phyloP scores from a whole-genome alignment of 805 yeast species.

The Geotrichum ghanense region DNA sequence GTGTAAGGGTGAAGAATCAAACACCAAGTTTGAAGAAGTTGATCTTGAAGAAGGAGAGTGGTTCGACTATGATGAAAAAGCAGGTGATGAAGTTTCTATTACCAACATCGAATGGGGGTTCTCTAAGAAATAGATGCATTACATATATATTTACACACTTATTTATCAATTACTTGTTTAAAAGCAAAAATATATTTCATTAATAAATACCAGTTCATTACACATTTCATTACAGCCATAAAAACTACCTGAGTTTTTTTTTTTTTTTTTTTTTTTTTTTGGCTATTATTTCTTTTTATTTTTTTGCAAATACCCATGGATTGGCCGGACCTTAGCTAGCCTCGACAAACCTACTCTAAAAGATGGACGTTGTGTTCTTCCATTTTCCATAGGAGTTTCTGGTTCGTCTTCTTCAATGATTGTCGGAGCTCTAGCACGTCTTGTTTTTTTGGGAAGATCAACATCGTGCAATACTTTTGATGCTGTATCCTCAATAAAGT shows the following conservation, averaged over 20 bases:
- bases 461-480: too few species aligned
- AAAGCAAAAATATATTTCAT: neutral
- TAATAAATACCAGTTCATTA: neutral
- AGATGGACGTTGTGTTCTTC: neutral
- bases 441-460: too few species aligned
- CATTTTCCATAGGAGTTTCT: neutral
- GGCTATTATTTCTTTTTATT: neutral
- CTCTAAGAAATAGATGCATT: constrained; percentile 21
- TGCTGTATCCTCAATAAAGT: neutral
- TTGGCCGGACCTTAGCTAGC: neutral
- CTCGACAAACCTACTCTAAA: neutral
- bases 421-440: neutral
- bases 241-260: too few species aligned
- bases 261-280: too few species aligned
- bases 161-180: neutral
- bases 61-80: constrained; percentile 90
- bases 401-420: neutral
- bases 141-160: constrained; percentile 2
- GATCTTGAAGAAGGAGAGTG: constrained; percentile 77
- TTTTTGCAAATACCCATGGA: neutral
- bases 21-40: constrained; percentile 46
- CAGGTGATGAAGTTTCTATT: constrained; percentile 68
- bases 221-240: neutral
- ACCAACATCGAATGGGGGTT: constrained; percentile 64
- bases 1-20: constrained; percentile 42